A percentile compares a stretch with the other conserved stretches of the same genome.
phyloP scores from a whole-genome alignment of 306 rosid species.

The Quercus parvula region DNA sequence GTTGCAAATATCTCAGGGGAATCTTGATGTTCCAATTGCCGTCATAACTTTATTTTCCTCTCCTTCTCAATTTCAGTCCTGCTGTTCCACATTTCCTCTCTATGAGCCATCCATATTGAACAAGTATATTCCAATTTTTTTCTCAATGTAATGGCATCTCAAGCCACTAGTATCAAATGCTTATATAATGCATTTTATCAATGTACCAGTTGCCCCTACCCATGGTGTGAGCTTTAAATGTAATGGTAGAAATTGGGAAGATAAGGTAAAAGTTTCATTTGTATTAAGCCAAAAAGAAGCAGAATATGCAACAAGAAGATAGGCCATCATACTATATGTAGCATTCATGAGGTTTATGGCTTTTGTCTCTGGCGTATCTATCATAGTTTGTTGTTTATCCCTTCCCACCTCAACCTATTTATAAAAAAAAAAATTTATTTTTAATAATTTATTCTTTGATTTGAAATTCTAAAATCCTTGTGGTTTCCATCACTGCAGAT shows the following conservation, averaged over 20 bases:
- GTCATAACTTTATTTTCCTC: neutral
- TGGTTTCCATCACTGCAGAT: neutral
- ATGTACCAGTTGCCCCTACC: neutral
- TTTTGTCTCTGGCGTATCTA: neutral
- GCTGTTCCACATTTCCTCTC: neutral
- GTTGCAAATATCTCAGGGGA: no score
- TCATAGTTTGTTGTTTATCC: neutral
- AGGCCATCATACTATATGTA: neutral
- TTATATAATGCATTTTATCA: neutral
- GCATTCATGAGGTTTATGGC: neutral
- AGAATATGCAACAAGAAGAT: neutral
- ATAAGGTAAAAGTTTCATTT: neutral
- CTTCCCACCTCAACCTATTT: neutral
- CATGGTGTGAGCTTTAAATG: neutral
- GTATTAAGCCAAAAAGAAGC: neutral
- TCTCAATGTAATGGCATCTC: neutral
- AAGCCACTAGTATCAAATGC: neutral
- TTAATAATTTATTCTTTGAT: neutral
- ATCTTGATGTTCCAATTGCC: neutral
- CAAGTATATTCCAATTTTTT: neutral
- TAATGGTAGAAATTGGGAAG: neutral
- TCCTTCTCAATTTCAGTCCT: neutral
- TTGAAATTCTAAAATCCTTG: neutral
- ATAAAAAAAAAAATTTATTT: no score
- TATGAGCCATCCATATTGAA: neutral